A percentile compares a stretch with the other conserved stretches of the same genome.
Conservation (phyloP, 2,329 filamentous ascomycete species). For the Apiospora aurea region DNA sequence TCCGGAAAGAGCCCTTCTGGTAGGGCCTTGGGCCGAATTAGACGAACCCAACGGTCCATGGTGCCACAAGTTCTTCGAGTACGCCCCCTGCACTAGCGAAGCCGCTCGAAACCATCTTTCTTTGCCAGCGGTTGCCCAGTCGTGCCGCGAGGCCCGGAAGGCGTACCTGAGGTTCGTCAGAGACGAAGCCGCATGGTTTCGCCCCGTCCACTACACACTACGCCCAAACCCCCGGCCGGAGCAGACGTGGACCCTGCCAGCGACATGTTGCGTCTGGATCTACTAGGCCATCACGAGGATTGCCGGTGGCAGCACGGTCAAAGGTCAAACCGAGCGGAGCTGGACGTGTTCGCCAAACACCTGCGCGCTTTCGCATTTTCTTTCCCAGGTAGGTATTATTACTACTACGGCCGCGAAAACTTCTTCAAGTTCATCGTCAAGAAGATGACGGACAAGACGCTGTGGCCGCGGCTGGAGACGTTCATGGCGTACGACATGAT, state of each 20-base stretch:
- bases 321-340: too few species aligned
- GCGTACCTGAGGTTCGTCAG: neutral
- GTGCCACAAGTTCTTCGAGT: neutral
- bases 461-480: neutral
- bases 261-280: neutral
- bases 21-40: neutral
- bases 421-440: neutral
- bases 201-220: too few species aligned
- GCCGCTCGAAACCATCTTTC: neutral
- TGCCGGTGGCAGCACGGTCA: too few species aligned
- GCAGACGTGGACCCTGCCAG: neutral
- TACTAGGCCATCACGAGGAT: neutral
- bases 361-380: neutral
- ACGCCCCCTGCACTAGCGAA: neutral
- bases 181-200: neutral
- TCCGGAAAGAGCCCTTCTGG: neutral
- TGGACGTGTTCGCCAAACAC: neutral
- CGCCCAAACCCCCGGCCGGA: too few species aligned
- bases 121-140: neutral
- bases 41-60: neutral
- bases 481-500: neutral
- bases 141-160: neutral
- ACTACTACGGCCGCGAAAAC: neutral
- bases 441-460: neutral
- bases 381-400: neutral